Conservation (phyloP, 2,329 filamentous ascomycete species). For the Aaosphaeria pasadenensis region DNA sequence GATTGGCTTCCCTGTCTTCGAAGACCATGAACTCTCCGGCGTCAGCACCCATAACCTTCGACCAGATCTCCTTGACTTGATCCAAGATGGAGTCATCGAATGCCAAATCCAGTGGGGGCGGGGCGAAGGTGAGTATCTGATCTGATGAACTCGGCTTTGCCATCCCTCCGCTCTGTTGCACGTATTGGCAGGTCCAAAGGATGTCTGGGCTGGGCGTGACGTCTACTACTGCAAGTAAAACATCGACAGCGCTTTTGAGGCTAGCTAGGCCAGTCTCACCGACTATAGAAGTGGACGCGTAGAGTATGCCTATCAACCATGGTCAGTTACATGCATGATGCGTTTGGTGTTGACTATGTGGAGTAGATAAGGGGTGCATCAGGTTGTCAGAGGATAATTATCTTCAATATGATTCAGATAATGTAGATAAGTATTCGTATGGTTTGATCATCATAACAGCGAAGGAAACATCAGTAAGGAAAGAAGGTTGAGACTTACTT, state of each 20-base stretch:
- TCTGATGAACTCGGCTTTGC: slow-evolving; percentile 17
- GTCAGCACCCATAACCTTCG: slow-evolving; percentile 52
- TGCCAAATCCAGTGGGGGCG: slow-evolving; percentile 62
- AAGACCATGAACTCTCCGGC: slow-evolving; percentile 71
- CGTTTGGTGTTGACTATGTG: neutral
- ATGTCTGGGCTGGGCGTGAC: slow-evolving; percentile 36
- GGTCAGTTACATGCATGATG: slow-evolving; percentile 31
- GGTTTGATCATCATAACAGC: slow-evolving; percentile 75
- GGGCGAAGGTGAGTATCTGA: slow-evolving; percentile 55
- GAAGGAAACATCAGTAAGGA: slow-evolving; percentile 6
- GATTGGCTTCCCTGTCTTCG: slow-evolving; percentile 68
- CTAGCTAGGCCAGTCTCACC: slow-evolving; percentile 32
- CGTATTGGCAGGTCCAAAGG: slow-evolving; percentile 55
- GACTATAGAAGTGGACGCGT: slow-evolving; percentile 47
- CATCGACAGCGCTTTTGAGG: slow-evolving; percentile 41
- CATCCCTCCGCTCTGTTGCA: slow-evolving; percentile 38
- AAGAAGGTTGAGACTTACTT: slow-evolving; percentile 64
- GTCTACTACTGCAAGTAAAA: slow-evolving; percentile 40
- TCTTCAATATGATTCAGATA: slow-evolving; percentile 96
- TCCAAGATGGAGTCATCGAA: slow-evolving; percentile 71
- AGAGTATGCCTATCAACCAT: slow-evolving; percentile 53
- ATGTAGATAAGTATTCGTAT: slow-evolving; percentile 99
- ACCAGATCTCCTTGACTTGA: slow-evolving; percentile 69
- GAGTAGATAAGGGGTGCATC: slow-evolving; percentile 47
- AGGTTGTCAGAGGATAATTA: slow-evolving; percentile 79